phyloP scores from a whole-genome alignment of 345 rosid species.

The Alliaria petiolata region DNA sequence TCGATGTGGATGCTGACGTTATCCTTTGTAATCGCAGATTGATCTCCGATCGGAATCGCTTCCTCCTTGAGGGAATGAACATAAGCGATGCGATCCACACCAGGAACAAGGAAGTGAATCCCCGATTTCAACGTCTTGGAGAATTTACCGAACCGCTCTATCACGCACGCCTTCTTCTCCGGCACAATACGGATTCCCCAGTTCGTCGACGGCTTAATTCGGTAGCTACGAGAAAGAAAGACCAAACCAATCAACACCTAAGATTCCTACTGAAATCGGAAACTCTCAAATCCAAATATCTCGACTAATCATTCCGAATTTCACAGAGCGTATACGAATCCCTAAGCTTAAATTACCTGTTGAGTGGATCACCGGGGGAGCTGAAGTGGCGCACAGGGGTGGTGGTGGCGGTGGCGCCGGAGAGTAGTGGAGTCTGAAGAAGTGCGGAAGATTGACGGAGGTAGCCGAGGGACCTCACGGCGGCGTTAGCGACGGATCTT shows the following conservation, averaged over 20 bases:
- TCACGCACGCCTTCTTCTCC: constrained; percentile 79
- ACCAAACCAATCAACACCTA: not conserved
- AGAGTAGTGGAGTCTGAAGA: not conserved
- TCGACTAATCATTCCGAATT: too few relatives aligned
- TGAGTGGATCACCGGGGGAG: constrained; percentile 37
- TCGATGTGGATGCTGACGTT: constrained; percentile 92
- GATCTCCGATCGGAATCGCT: constrained; percentile 86
- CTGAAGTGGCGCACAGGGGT: constrained; percentile 6
- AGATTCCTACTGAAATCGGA: not conserved
- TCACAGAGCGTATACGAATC: not conserved
- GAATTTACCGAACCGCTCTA: constrained; percentile 88
- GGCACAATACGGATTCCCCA: constrained; percentile 95
- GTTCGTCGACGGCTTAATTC: constrained; percentile 66
- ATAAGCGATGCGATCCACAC: constrained; percentile 88
- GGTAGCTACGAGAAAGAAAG: constrained; percentile 46
- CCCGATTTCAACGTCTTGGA: constrained; percentile 76
- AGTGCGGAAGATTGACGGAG: constrained; percentile 29
- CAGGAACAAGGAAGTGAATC: constrained; percentile 77
- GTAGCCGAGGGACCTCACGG: constrained; percentile 22
- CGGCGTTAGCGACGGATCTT: constrained; percentile 5
- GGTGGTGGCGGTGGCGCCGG: constrained; percentile 9
- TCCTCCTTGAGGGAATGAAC: constrained; percentile 98
- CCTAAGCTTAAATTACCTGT: constrained; percentile 24
- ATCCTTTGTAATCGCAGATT: constrained; percentile 89
- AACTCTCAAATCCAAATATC: too few relatives aligned